Evolutionary conservation across 768 basidiomycete genomes (phyloP).

Genomic region (Symmetrospora coprosmae): DNA sequence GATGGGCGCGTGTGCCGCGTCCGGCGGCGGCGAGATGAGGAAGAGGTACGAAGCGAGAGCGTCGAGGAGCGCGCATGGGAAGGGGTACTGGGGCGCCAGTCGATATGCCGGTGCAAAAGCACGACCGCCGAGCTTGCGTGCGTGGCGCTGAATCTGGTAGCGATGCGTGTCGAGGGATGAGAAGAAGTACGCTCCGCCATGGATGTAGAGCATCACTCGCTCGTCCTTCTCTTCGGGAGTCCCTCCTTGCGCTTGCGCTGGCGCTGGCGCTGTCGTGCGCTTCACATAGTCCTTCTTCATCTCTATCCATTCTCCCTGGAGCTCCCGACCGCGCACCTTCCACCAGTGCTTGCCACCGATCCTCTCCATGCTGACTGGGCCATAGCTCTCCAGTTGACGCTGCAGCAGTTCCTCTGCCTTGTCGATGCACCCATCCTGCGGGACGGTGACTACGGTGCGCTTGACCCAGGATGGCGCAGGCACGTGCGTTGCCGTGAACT

Average conservation of each 20-base stretch:
- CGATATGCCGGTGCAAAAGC: slow-evolving; percentile 42
- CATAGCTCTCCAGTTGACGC: slow-evolving; percentile 34
- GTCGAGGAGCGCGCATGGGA: slow-evolving; percentile 67
- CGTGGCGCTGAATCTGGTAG: slow-evolving; percentile 60
- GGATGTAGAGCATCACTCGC: slow-evolving; percentile 36
- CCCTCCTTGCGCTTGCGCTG: background rate
- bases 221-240: background rate
- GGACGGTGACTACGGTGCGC: slow-evolving; percentile 33
- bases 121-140: slow-evolving; percentile 82
- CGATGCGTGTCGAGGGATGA: slow-evolving; percentile 38
- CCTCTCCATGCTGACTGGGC: slow-evolving; percentile 32
- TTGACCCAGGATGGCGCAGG: slow-evolving; percentile 36
- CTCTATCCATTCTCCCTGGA: slow-evolving; percentile 40
- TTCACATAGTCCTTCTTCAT: slow-evolving; percentile 38
- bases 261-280: background rate
- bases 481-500: slow-evolving; percentile 28
- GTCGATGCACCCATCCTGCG: slow-evolving; percentile 29
- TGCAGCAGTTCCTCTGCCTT: slow-evolving; percentile 33
- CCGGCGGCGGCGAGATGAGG: slow-evolving; percentile 72
- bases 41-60: slow-evolving; percentile 76
- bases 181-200: slow-evolving; percentile 39
- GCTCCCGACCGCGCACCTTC: slow-evolving; percentile 34
- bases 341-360: slow-evolving; percentile 38
- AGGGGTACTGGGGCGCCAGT: slow-evolving; percentile 92
- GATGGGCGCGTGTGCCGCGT: slow-evolving; percentile 60